Evolutionary conservation across 108 stramenopile genomes (phyloP).

Genomic region (Nitzschia sp.): DNA sequence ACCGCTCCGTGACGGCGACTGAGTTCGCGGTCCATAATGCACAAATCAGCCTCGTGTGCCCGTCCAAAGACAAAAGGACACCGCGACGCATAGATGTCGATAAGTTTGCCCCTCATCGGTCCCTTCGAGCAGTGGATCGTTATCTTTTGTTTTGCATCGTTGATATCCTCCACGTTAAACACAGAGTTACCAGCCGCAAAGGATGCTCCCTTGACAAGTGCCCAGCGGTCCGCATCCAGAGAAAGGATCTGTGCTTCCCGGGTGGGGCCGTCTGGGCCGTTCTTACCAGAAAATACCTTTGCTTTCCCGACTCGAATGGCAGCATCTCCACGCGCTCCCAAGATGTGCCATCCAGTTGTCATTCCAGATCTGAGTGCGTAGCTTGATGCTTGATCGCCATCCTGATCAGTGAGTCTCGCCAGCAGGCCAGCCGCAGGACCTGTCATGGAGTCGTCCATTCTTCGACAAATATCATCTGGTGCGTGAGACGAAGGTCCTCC

Average conservation of each 20-base stretch:
- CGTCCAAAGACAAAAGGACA: slow-evolving; percentile 90
- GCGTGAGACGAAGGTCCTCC: slow-evolving; percentile 67
- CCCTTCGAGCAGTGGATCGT: slow-evolving; percentile 90
- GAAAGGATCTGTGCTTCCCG: slow-evolving; percentile 73
- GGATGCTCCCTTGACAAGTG: slow-evolving; percentile 76
- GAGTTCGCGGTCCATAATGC: slow-evolving; percentile 89
- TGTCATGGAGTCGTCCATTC: slow-evolving; percentile 90
- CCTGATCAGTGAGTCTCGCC: slow-evolving; percentile 61
- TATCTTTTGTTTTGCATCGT: slow-evolving; percentile 82
- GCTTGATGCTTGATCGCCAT: slow-evolving; percentile 81
- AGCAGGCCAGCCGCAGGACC: slow-evolving; percentile 84
- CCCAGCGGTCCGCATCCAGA: slow-evolving; percentile 89
- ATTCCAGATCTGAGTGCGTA: slow-evolving; percentile 74
- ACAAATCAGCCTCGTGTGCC: slow-evolving; percentile 89
- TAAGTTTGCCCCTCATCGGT: slow-evolving; percentile 83
- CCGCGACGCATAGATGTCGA: slow-evolving; percentile 68
- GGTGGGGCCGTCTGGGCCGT: slow-evolving; percentile 40
- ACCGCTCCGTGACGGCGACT: slow-evolving; percentile 87
- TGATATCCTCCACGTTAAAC: slow-evolving; percentile 84
- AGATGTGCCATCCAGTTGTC: slow-evolving; percentile 87
- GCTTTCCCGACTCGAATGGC: slow-evolving; percentile 88
- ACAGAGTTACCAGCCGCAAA: slow-evolving; percentile 91
- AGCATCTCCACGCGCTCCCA: slow-evolving; percentile 86
- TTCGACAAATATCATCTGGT: slow-evolving; percentile 85
- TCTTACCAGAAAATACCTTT: slow-evolving; percentile 62